These are phyloP conservation scores for Aspergillus fructus DNA, from an alignment of 2,329 filamentous ascomycete species.

Conservation along the genomic window DNA sequence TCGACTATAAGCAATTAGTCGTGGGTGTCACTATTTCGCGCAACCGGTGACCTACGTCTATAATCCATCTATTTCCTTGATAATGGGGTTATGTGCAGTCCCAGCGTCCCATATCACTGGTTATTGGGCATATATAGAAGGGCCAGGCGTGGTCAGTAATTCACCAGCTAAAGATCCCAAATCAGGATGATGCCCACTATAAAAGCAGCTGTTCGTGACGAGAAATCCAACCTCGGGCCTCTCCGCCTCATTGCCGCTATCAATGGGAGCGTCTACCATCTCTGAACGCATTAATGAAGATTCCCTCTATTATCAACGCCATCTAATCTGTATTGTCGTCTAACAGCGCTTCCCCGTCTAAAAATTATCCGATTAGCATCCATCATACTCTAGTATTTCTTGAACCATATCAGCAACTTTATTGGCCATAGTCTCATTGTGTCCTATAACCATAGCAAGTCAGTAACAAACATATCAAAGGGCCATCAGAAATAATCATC, in stretches of 20 bases:
- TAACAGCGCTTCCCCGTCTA: neutral
- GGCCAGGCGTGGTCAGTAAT: neutral
- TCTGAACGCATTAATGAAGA: neutral
- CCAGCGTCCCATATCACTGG: neutral
- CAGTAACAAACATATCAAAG: neutral
- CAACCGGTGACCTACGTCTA: neutral
- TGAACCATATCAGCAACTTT: conserved; percentile 51
- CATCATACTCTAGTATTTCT: conserved; percentile 21
- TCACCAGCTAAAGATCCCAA: neutral
- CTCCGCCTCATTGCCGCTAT: neutral
- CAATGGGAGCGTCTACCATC: neutral
- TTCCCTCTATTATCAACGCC: neutral
- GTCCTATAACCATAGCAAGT: conserved; percentile 22
- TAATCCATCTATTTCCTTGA: neutral
- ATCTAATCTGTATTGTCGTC: neutral
- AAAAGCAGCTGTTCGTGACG: neutral
- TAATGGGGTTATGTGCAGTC: neutral
- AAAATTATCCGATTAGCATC: neutral
- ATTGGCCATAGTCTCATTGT: conserved; percentile 51
- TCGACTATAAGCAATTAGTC: neutral
- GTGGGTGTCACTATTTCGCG: neutral
- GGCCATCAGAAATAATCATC: conserved; percentile 12
- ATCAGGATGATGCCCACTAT: neutral
- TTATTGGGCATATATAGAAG: neutral
- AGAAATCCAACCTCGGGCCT: neutral